These are phyloP conservation scores for Russula foetens DNA, from an alignment of 768 basidiomycete genomes.

Conservation along the genomic window DNA sequence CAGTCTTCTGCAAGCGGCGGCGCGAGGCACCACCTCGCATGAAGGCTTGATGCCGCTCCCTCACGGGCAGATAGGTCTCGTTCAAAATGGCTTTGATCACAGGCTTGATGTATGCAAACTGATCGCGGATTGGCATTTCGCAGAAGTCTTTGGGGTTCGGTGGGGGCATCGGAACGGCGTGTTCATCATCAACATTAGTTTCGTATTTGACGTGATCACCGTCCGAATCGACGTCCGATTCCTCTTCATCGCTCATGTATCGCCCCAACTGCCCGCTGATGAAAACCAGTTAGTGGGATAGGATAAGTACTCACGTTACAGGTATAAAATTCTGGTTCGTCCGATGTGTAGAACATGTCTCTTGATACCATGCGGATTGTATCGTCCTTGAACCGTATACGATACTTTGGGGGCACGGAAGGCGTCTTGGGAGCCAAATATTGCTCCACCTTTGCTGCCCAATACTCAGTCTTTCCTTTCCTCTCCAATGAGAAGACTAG, in stretches of 20 bases:
- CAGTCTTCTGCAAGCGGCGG: slow-evolving; percentile 28
- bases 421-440: slow-evolving; percentile 40
- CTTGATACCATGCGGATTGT: slow-evolving; percentile 34
- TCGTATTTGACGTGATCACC: slow-evolving; percentile 22
- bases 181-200: slow-evolving; percentile 30
- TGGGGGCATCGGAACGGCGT: slow-evolving; percentile 36
- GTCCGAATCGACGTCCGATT: slow-evolving; percentile 24
- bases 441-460: slow-evolving; percentile 56
- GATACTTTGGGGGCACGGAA: slow-evolving; percentile 39
- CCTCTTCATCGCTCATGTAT: slow-evolving; percentile 39
- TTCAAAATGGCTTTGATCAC: slow-evolving; percentile 53
- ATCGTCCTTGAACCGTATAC: slow-evolving; percentile 52
- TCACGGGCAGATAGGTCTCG: slow-evolving; percentile 46
- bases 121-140: slow-evolving; percentile 42
- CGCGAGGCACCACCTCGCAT: slow-evolving; percentile 50
- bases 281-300: neutral
- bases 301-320: slow-evolving; percentile 42
- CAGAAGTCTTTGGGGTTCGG: slow-evolving; percentile 38
- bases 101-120: slow-evolving; percentile 60
- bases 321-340: slow-evolving; percentile 51
- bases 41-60: slow-evolving; percentile 41
- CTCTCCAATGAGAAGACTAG: slow-evolving; percentile 46
- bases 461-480: slow-evolving; percentile 36
- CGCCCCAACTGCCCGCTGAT: slow-evolving; percentile 39
- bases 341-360: slow-evolving; percentile 47